Conservation (phyloP, 2,329 filamentous ascomycete genomes). For the Stagonosporopsis cucurbitacearum region DNA sequence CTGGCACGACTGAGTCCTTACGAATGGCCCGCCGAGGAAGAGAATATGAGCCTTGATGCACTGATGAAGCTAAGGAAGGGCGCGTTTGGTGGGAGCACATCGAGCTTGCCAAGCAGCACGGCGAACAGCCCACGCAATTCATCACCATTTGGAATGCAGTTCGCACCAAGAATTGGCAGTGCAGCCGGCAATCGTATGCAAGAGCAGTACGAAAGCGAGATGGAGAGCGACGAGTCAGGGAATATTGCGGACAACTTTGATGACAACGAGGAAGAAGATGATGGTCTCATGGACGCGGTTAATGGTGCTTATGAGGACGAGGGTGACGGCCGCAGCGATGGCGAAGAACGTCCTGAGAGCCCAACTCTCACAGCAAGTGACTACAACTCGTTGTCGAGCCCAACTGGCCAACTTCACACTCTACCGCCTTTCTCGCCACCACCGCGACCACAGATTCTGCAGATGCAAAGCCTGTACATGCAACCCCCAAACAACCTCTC, state of each 20-base stretch:
- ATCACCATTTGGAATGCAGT: slow-evolving; percentile 48
- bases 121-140: slow-evolving; percentile 47
- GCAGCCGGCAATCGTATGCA: slow-evolving; percentile 39
- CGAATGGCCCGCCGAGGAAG: slow-evolving; percentile 60
- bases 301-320: slow-evolving; percentile 36
- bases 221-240: slow-evolving; percentile 37
- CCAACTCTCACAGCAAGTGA: slow-evolving; percentile 43
- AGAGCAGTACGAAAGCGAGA: slow-evolving; percentile 31
- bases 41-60: slow-evolving; percentile 76
- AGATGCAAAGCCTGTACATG: slow-evolving; percentile 29
- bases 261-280: slow-evolving; percentile 29
- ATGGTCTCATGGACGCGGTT: slow-evolving; percentile 36
- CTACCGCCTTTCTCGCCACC: slow-evolving; percentile 17
- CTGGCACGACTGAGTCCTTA: slow-evolving; percentile 65
- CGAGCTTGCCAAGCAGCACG: slow-evolving; percentile 65
- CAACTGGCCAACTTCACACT: slow-evolving; percentile 17
- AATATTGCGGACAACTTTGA: slow-evolving; percentile 26
- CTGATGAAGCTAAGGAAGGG: slow-evolving; percentile 75
- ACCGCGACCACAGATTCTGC: slow-evolving; percentile 27
- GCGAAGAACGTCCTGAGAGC: slow-evolving; percentile 35
- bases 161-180: slow-evolving; percentile 36
- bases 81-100: slow-evolving; percentile 83
- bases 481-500: slow-evolving; percentile 17
- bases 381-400: slow-evolving; percentile 39
- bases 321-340: slow-evolving; percentile 19